Base-by-base conservation (phyloP, 176 grass and related monocot species). In the Paspalum notatum region DNA sequence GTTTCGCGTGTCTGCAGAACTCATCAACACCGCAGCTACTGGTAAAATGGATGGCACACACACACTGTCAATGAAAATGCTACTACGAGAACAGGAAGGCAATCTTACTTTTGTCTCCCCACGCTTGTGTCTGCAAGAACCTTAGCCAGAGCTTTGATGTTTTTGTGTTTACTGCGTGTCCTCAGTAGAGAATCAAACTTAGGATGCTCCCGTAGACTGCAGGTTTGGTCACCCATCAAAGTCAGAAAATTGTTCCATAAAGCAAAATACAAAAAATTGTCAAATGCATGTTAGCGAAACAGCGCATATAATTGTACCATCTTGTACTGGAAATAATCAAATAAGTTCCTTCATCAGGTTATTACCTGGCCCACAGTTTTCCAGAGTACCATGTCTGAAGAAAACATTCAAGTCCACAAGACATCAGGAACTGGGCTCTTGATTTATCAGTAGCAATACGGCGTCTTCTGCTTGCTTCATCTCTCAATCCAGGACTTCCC, bases 321-420 rank as follows among this genome's bases (percentile, higher is more conserved):
- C 48, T 42, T 11, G 42, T 50, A 84, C 10, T 41, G 21, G 62
- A 6, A 59, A 46, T 46, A 68, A 50, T 44, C 76, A 81, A 69
- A 76, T 43, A 62, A 54, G n/a, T 80, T 68, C 18, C 80, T 60
- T 53, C 43, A 82, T 68, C 45, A 44, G 63, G 17, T 46, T 60
- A 55, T 79, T 71, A 98, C 95, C 95, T 98, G 87, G 42, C 39
- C 95, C 95, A 94, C 71, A 98, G 72, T 67, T 79, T 94, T 59
- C 76, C 84, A 81, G 90, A 83, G 80, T 98, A 98, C 92, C 95
- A 98, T 80, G 75, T 77, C 72, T 98, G 49, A 16, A 98, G 62
- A 85, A 98, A 98, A 77, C 66, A 69, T 51, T 94, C 76, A 21
- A 98, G 83, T 80, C 95, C 95, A 71, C 79, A 83, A 46, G 70